A percentile compares a stretch with the other conserved stretches of the same genome.
phyloP scores from a whole-genome alignment of 2,329 filamentous ascomycete species.

The Aurifilum marmelostoma region DNA sequence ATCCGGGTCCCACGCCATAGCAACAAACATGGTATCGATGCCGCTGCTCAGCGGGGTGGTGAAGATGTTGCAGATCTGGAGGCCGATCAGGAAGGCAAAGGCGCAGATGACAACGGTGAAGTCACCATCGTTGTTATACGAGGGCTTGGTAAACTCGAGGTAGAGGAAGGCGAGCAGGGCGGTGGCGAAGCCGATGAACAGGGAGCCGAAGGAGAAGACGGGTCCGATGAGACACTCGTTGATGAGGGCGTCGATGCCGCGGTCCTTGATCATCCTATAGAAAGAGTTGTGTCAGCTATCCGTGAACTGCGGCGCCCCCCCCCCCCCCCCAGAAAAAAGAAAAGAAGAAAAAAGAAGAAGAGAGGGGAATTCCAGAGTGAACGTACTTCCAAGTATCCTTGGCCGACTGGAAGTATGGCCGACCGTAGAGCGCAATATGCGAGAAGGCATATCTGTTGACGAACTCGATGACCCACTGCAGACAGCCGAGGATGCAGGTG shows the following conservation, averaged over 20 bases:
- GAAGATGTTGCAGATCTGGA: conserved; percentile 89
- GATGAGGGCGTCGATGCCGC: conserved; percentile 86
- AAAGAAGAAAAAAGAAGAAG: background rate
- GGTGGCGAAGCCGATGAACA: conserved; percentile 83
- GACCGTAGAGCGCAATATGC: conserved; percentile 91
- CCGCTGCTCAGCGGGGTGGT: conserved; percentile 85
- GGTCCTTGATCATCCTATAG: conserved; percentile 79
- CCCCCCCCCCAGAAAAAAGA: too few relatives aligned
- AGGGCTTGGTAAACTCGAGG: conserved; percentile 76
- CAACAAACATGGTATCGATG: conserved; percentile 91
- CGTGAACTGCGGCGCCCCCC: too few relatives aligned
- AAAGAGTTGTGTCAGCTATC: conserved; percentile 9
- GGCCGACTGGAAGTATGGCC: conserved; percentile 81
- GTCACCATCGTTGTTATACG: conserved; percentile 69
- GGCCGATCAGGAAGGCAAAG: conserved; percentile 84
- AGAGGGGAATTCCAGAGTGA: too few relatives aligned
- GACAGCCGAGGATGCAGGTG: conserved; percentile 72
- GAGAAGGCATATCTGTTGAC: conserved; percentile 92
- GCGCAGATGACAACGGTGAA: conserved; percentile 81
- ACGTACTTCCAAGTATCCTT: conserved; percentile 80
- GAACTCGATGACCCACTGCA: conserved; percentile 87
- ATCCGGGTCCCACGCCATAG: conserved; percentile 68
- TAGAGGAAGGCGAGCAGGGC: conserved; percentile 86
- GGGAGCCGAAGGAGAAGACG: conserved; percentile 74
- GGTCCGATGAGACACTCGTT: conserved; percentile 85